These are phyloP conservation scores for Coleophoma crateriformis DNA, from an alignment of 2,329 filamentous ascomycete genomes.

Conservation along the genomic window DNA sequence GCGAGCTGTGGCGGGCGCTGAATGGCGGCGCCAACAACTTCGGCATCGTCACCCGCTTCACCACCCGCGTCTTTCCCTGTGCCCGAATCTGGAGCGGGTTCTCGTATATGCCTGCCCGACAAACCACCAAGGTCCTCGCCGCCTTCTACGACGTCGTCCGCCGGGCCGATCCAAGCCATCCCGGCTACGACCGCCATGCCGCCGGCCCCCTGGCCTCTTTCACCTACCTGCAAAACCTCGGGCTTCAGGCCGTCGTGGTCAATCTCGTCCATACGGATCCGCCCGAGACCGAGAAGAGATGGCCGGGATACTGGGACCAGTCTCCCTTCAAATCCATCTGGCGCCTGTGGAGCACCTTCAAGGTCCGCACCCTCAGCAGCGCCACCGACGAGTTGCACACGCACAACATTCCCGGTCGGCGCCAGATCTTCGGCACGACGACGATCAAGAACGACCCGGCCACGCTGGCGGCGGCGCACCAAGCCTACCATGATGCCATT, in stretches of 20 bases:
- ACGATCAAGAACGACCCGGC: constrained; percentile 29
- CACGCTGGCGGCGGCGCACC: constrained; percentile 23
- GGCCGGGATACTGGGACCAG: constrained; percentile 23
- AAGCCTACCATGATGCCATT: constrained; percentile 20
- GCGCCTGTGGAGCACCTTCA: constrained; percentile 28
- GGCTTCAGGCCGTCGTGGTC: constrained; percentile 27
- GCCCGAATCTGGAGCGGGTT: constrained; percentile 28
- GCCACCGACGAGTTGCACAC: constrained; percentile 28
- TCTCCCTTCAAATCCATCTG: constrained; percentile 23
- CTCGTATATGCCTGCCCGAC: constrained; percentile 20
- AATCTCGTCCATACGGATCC: constrained; percentile 21
- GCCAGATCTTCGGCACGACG: constrained; percentile 29
- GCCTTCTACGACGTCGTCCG: constrained; percentile 19
- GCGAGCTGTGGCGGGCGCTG: constrained; percentile 46
- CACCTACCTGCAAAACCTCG: constrained; percentile 16
- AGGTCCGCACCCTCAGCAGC: constrained; percentile 23
- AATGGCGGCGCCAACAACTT: constrained; percentile 52
- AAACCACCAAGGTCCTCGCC: constrained; percentile 17
- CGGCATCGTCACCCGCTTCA: constrained; percentile 39
- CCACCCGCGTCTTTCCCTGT: constrained; percentile 4
- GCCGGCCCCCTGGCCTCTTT: constrained; percentile 23
- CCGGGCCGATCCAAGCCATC: neutral
- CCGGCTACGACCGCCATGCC: constrained; percentile 14
- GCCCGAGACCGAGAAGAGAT: constrained; percentile 6
- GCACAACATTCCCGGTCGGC: constrained; percentile 24